These are phyloP conservation scores for Ploettnerulaceae sp. DNA, from an alignment of 2,329 filamentous ascomycete species.

Conservation along the genomic window DNA sequence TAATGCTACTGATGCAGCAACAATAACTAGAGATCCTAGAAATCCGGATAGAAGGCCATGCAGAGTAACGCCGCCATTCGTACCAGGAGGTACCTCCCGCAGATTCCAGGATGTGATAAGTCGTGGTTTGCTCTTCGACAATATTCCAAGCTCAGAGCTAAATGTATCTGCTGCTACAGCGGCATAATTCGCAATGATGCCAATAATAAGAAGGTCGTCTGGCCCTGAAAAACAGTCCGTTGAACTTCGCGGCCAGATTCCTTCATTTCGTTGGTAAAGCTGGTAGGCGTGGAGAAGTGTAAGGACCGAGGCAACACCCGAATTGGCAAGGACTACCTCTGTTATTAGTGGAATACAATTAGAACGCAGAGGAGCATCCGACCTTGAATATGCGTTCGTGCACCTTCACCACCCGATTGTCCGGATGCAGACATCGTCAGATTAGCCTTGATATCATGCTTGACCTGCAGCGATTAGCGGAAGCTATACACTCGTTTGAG, in stretches of 20 bases:
- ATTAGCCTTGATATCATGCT: slow-evolving; percentile 77
- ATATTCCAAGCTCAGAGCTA: slow-evolving; percentile 89
- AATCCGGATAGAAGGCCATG: slow-evolving; percentile 70
- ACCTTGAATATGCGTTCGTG: slow-evolving; percentile 79
- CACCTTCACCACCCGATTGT: slow-evolving; percentile 69
- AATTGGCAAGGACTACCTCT: slow-evolving; percentile 72
- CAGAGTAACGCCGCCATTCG: slow-evolving; percentile 85
- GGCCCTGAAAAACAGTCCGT: slow-evolving; percentile 52
- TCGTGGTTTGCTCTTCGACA: slow-evolving; percentile 69
- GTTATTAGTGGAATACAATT: slow-evolving; percentile 13
- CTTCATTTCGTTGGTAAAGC: slow-evolving; percentile 43
- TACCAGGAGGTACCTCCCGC: slow-evolving; percentile 78
- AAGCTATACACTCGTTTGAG: neutral
- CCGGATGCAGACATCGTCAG: slow-evolving; percentile 76
- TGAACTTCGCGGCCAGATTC: slow-evolving; percentile 1
- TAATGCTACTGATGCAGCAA: slow-evolving; percentile 59
- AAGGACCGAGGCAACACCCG: slow-evolving; percentile 66
- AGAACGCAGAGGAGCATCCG: neutral
- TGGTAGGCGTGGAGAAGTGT: slow-evolving; percentile 56
- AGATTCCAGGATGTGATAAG: slow-evolving; percentile 78
- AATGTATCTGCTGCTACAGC: slow-evolving; percentile 91
- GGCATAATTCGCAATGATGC: slow-evolving; percentile 79
- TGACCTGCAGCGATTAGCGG: slow-evolving; percentile 53
- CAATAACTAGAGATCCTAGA: slow-evolving; percentile 64
- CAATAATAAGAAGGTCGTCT: slow-evolving; percentile 58